Evolutionary conservation across 2,329 filamentous ascomycete genomes (phyloP).

Genomic region (Apiospora rasikravindrae): DNA sequence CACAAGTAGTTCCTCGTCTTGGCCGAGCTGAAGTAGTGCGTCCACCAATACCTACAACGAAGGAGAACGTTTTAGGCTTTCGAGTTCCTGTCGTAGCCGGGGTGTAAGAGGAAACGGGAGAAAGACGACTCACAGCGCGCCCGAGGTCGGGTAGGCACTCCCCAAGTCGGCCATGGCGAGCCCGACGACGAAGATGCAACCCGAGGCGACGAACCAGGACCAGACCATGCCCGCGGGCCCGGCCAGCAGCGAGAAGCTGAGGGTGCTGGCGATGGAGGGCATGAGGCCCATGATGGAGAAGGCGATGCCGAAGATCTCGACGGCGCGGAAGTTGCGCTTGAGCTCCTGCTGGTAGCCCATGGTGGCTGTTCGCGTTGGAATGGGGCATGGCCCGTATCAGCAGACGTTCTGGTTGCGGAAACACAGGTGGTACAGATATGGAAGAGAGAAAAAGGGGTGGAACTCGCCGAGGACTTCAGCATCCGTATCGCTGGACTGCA

Average conservation of each 20-base stretch:
- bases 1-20: slow-evolving; percentile 15
- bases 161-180: slow-evolving; percentile 17
- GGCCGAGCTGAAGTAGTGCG: slow-evolving; percentile 11
- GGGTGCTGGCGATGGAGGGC: slow-evolving; percentile 18
- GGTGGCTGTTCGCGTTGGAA: not conserved
- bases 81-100: no score
- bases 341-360: slow-evolving; percentile 20
- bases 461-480: slow-evolving; percentile 1
- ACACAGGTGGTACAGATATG: no score
- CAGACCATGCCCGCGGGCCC: slow-evolving; percentile 18
- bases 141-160: slow-evolving; percentile 7
- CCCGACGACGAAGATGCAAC: slow-evolving; percentile 16
- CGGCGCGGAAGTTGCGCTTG: slow-evolving; percentile 14
- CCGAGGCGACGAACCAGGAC: slow-evolving; percentile 17
- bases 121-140: not conserved
- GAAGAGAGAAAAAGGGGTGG: not conserved
- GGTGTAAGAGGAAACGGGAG: no score
- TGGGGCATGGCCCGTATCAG: not conserved
- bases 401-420: no score
- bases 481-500: slow-evolving; percentile 4
- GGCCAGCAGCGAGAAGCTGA: slow-evolving; percentile 9
- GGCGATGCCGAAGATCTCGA: slow-evolving; percentile 18
- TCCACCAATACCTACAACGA: slow-evolving; percentile 17
- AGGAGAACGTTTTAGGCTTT: no score
- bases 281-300: slow-evolving; percentile 19